phyloP scores from a whole-genome alignment of 2,329 filamentous ascomycete genomes.

The Trichoderma simmonsii region DNA sequence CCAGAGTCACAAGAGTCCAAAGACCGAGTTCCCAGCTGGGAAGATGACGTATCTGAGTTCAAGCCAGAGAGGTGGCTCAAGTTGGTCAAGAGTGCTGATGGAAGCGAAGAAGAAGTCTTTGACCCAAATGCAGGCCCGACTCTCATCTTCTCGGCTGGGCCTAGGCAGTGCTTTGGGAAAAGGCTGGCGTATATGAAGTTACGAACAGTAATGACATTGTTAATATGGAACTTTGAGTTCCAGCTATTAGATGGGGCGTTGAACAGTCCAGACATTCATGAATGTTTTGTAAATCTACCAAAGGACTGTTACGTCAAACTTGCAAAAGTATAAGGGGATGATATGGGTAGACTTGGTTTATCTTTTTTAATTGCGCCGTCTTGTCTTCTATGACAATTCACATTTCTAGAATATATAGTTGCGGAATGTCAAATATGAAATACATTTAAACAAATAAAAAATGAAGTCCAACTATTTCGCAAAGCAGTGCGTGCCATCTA shows the following conservation, averaged over 20 bases:
- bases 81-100: conserved; percentile 13
- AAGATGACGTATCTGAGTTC: conserved; percentile 31
- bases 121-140: conserved; percentile 34
- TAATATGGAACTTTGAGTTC: conserved; percentile 40
- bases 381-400: not conserved
- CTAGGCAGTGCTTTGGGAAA: conserved; percentile 39
- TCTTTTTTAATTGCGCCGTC: no score
- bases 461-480: not conserved
- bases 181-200: conserved; percentile 37
- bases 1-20: conserved; percentile 25
- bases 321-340: not conserved
- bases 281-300: conserved; percentile 28
- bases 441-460: not conserved
- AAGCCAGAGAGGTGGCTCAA: conserved; percentile 39
- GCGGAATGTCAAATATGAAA: not conserved
- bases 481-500: not conserved
- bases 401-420: not conserved
- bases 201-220: conserved; percentile 34
- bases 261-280: conserved; percentile 22
- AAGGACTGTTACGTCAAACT: conserved; percentile 30
- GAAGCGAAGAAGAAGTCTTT: conserved; percentile 26
- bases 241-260: conserved; percentile 21
- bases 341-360: not conserved
- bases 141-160: conserved; percentile 36
- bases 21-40: conserved; percentile 30